A percentile compares a stretch with the other conserved stretches of the same genome.
Evolutionary conservation across 495 filamentous ascomycete genomes (phyloP).

Genomic region (Xylaria intraflava): DNA sequence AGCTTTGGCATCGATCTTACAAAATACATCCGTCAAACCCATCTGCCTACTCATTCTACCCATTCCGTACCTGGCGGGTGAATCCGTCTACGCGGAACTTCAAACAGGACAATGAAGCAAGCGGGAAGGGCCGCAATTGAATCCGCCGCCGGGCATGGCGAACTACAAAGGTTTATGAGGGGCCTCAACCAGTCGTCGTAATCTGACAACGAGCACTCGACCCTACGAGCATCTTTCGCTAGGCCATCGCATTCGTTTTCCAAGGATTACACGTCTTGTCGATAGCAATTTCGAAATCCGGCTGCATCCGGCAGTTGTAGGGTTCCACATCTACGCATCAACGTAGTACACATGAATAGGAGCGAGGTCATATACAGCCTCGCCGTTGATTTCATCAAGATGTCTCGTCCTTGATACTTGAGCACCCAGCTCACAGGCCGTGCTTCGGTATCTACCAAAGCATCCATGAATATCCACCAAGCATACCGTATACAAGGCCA

Average conservation of each 20-base stretch:
- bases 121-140: neutral
- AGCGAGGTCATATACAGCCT: slow-evolving; percentile 37
- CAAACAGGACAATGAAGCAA: neutral
- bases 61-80: neutral
- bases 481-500: no score
- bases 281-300: slow-evolving; percentile 35
- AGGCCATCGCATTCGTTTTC: slow-evolving; percentile 29
- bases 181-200: slow-evolving; percentile 33
- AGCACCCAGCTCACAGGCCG: slow-evolving; percentile 1
- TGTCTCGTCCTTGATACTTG: slow-evolving; percentile 14
- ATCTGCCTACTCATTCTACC: neutral
- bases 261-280: slow-evolving; percentile 34
- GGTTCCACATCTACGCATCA: no score
- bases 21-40: neutral
- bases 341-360: neutral
- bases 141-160: neutral
- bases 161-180: neutral
- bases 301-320: slow-evolving; percentile 17
- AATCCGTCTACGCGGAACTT: neutral
- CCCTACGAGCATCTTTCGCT: slow-evolving; percentile 22
- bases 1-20: slow-evolving; percentile 27
- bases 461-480: slow-evolving; percentile 2
- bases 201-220: slow-evolving; percentile 22
- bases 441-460: slow-evolving; percentile 10
- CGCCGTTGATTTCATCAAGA: slow-evolving; percentile 37